Base-by-base conservation (phyloP, 225 moss, liverwort and hornwort species). In the Bryum argenteum region DNA sequence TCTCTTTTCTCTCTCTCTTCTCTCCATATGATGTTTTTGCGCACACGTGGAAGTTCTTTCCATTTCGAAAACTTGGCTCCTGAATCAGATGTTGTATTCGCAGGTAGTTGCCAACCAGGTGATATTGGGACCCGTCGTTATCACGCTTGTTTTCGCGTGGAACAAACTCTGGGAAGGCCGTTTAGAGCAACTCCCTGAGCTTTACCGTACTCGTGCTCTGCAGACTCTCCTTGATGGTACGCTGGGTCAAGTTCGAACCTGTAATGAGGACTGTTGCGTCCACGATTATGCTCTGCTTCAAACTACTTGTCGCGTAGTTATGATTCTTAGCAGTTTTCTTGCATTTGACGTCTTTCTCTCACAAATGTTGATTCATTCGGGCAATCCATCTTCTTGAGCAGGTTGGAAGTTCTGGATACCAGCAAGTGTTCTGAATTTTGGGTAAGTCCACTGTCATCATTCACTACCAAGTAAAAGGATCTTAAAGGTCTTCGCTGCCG, bases 351-450 rank as follows among this genome's bases (percentile, higher is more conserved):
- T 4, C 33, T 33, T 33, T 33, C 33, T 33, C 33, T 33, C 33
- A 33, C 33, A 33, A 33, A 33, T 33, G 33, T 33, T 5, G 7
- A 33, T 33, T 33, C 33, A 5, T 6, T 5, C 33, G 33, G 33
- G 33, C 7, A 33, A 33, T 33, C 33, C 52, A 14, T 58, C 9
- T 79, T 69, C 26, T 57, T 63, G 69, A 62, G 45, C 85, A 93
- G 93, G 97, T 52, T 98, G 97, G 97, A 98, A 98, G 78, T 94
- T 98, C 54, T 98, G 97, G 97, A 85, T 94, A 16, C 94, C 94
- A 37, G 92, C 90, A 39, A 89, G 92, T 43, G 87, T 92, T 33
- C 76, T 97, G 51, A 97, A 93, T 69, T 97, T 97, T 63, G 90
- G 92, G 89, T 92, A 71, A 65, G 83, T 66, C 50, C 71, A 47